These are phyloP conservation scores for Chimonanthus praecox DNA, from an alignment of 164 flowering plant species.

Conservation along the genomic window DNA sequence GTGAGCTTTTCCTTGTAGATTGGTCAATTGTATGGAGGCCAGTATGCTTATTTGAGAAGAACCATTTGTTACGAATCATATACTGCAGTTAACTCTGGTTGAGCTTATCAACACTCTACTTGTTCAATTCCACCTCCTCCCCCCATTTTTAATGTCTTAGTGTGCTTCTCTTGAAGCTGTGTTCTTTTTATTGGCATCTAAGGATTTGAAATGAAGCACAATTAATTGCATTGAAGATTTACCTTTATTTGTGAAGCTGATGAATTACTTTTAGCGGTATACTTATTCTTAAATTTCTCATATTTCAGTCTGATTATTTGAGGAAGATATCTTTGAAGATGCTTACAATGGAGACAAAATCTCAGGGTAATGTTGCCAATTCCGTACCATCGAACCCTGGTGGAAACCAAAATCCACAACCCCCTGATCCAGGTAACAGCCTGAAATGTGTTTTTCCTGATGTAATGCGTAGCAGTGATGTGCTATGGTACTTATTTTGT, in stretches of 20 bases:
- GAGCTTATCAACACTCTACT: too few species aligned
- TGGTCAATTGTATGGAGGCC: too few species aligned
- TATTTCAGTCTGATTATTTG: slow-evolving; percentile 56
- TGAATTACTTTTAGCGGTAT: background rate
- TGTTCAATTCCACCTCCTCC: too few species aligned
- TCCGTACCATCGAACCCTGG: slow-evolving; percentile 24
- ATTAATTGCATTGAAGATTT: too few species aligned
- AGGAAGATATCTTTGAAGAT: slow-evolving; percentile 64
- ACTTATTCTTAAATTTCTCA: background rate
- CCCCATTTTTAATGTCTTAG: too few species aligned
- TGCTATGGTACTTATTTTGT: background rate
- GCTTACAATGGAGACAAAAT: slow-evolving; percentile 57
- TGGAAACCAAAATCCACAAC: slow-evolving; percentile 28
- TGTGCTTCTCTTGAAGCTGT: too few species aligned
- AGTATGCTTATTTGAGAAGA: too few species aligned
- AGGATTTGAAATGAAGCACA: too few species aligned
- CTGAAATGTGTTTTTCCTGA: slow-evolving; percentile 12
- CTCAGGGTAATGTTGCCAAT: slow-evolving; percentile 29
- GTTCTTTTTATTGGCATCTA: too few species aligned
- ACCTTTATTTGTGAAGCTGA: background rate
- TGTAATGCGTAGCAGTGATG: background rate
- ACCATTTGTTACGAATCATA: too few species aligned
- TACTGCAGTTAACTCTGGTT: too few species aligned
- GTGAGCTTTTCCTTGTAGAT: too few species aligned
- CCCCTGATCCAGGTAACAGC: slow-evolving; percentile 49